Evolutionary conservation across 805 yeast species (phyloP).

Genomic region (Lachancea meyersii): DNA sequence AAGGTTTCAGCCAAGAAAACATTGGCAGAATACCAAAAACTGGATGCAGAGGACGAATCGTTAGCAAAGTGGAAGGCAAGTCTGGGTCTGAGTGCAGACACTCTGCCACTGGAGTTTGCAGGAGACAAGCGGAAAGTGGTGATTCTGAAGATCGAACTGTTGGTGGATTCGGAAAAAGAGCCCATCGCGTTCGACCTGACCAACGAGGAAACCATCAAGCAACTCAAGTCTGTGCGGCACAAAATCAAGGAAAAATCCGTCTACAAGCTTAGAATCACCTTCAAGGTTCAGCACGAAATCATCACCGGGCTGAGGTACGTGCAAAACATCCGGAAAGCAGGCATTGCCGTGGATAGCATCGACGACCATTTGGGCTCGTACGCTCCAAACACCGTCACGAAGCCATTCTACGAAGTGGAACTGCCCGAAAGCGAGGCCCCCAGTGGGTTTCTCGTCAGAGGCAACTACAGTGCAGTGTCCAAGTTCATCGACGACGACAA

Average conservation of each 20-base stretch:
- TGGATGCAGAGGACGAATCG: slow-evolving; percentile 88
- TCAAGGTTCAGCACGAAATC: slow-evolving; percentile 83
- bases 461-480: slow-evolving; percentile 72
- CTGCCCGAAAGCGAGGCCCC: slow-evolving; percentile 80
- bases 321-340: slow-evolving; percentile 79
- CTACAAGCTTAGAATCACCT: slow-evolving; percentile 66
- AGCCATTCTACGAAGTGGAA: slow-evolving; percentile 65
- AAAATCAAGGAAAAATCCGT: slow-evolving; percentile 71
- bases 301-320: slow-evolving; percentile 85
- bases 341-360: slow-evolving; percentile 76
- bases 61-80: slow-evolving; percentile 89
- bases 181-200: slow-evolving; percentile 69
- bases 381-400: slow-evolving; percentile 79
- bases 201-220: slow-evolving; percentile 49
- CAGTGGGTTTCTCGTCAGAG: slow-evolving; percentile 81
- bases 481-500: slow-evolving; percentile 86
- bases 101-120: slow-evolving; percentile 54
- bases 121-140: slow-evolving; percentile 76
- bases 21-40: slow-evolving; percentile 69
- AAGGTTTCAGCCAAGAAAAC: slow-evolving; percentile 56
- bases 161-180: slow-evolving; percentile 55
- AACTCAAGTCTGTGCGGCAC: slow-evolving; percentile 58
- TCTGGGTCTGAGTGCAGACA: slow-evolving; percentile 61
- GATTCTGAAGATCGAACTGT: slow-evolving; percentile 64
- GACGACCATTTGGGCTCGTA: slow-evolving; percentile 88